Conservation (phyloP, 2,329 filamentous ascomycete species). For the Fusarium fracticaudum region DNA sequence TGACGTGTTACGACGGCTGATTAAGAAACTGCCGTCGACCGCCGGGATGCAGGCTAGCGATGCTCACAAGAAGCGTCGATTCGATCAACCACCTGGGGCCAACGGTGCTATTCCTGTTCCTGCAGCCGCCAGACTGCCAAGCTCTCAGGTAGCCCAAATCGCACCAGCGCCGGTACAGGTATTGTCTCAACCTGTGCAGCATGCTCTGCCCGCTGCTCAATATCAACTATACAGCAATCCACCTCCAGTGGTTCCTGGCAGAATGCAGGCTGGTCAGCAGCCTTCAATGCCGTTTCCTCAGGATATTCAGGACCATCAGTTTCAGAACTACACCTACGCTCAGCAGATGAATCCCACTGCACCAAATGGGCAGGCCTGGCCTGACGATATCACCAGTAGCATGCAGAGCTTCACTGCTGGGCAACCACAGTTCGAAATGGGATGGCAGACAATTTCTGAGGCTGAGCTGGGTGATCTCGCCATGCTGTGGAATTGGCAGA, state of each 20-base stretch:
- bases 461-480: constrained; percentile 16
- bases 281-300: not conserved
- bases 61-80: constrained; percentile 10
- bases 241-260: not conserved
- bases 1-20: constrained; percentile 15
- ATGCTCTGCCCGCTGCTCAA: not conserved
- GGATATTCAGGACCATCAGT: not conserved
- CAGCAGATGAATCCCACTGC: not conserved
- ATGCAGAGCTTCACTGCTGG: not conserved
- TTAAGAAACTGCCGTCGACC: constrained; percentile 19
- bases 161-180: not conserved
- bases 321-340: not conserved
- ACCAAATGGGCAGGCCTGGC: not conserved
- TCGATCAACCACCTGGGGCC: not conserved
- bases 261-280: not conserved
- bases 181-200: not conserved
- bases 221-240: not conserved
- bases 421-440: not conserved
- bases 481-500: constrained; percentile 27
- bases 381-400: not conserved
- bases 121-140: not conserved
- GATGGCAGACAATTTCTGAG: constrained; percentile 12
- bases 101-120: not conserved
- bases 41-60: not conserved
- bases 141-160: not conserved